A percentile compares a stretch with the other conserved stretches of the same genome.
phyloP scores from a whole-genome alignment of 176 grass and related monocot genomes.

The Hordeum marinum region DNA sequence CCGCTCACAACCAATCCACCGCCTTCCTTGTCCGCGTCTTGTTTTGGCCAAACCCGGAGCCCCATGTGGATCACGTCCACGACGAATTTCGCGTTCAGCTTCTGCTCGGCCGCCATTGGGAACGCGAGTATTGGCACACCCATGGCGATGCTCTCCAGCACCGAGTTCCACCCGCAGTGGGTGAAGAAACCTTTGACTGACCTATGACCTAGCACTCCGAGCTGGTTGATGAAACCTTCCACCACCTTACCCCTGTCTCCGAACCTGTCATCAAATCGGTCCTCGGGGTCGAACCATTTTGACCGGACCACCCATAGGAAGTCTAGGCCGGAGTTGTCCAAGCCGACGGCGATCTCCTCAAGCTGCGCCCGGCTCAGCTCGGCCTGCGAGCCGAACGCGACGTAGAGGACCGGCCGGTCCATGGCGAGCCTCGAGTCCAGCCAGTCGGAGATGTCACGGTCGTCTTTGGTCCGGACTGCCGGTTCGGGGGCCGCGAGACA shows the following conservation, averaged over 20 bases:
- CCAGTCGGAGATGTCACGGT: neutral
- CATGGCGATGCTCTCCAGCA: slow-evolving; percentile 36
- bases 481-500: slow-evolving; percentile 19
- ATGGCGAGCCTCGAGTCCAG: slow-evolving; percentile 28
- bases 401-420: slow-evolving; percentile 40
- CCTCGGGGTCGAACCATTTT: neutral
- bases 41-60: slow-evolving; percentile 22
- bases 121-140: slow-evolving; percentile 43
- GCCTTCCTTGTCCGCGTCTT: neutral
- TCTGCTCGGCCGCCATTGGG: slow-evolving; percentile 42
- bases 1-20: neutral
- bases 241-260: slow-evolving; percentile 26
- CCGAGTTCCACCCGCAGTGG: slow-evolving; percentile 59
- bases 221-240: slow-evolving; percentile 32
- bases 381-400: slow-evolving; percentile 52
- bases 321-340: slow-evolving; percentile 37
- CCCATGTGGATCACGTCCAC: slow-evolving; percentile 35
- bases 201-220: slow-evolving; percentile 15
- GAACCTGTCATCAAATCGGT: neutral
- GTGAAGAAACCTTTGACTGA: slow-evolving; percentile 29
- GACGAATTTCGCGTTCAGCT: slow-evolving; percentile 42
- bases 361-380: slow-evolving; percentile 30
- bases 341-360: slow-evolving; percentile 23
- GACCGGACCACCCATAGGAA: slow-evolving; percentile 42
- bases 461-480: neutral